Percentiles rank a stretch among this genome's conserved stretches.
Conservation (phyloP, 106 monocot species). For the Platanthera guangdongensis region DNA sequence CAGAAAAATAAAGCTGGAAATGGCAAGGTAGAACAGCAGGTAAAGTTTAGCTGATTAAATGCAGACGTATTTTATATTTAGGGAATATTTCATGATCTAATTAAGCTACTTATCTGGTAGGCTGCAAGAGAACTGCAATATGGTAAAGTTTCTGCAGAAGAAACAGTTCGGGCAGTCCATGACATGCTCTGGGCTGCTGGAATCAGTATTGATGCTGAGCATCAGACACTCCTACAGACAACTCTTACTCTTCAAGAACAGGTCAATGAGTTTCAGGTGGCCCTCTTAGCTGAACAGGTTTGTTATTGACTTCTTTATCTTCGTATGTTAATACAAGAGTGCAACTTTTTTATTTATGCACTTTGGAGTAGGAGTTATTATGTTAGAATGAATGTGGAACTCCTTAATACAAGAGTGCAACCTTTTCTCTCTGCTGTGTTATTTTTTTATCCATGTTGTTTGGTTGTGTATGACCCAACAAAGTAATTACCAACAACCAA, state of each 20-base stretch:
- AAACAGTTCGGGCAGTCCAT: conserved; percentile 82
- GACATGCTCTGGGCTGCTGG: conserved; percentile 93
- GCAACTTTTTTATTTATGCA: not conserved
- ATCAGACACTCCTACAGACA: conserved; percentile 63
- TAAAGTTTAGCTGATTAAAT: conserved; percentile 11
- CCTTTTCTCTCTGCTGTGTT: no score
- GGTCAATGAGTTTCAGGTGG: conserved; percentile 73
- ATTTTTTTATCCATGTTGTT: not conserved
- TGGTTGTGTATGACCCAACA: not conserved
- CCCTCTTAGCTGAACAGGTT: conserved; percentile 93
- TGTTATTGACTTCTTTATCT: conserved; percentile 11
- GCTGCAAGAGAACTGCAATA: conserved; percentile 31
- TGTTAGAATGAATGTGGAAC: not conserved
- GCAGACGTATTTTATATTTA: not conserved
- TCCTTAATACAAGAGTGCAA: no score
- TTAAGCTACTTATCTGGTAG: conserved; percentile 19
- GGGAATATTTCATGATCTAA: not conserved
- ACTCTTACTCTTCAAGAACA: conserved; percentile 81
- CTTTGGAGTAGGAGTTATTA: not conserved
- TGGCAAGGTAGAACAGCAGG: conserved; percentile 23
- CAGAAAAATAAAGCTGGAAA: conserved; percentile 15
- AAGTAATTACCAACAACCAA: not conserved
- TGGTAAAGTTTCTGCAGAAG: conserved; percentile 71
- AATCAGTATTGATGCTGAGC: conserved; percentile 67
- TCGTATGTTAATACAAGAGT: no score